These are phyloP conservation scores for Colletotrichum tamarilloi DNA, from an alignment of 2,329 filamentous ascomycete genomes.

Conservation along the genomic window DNA sequence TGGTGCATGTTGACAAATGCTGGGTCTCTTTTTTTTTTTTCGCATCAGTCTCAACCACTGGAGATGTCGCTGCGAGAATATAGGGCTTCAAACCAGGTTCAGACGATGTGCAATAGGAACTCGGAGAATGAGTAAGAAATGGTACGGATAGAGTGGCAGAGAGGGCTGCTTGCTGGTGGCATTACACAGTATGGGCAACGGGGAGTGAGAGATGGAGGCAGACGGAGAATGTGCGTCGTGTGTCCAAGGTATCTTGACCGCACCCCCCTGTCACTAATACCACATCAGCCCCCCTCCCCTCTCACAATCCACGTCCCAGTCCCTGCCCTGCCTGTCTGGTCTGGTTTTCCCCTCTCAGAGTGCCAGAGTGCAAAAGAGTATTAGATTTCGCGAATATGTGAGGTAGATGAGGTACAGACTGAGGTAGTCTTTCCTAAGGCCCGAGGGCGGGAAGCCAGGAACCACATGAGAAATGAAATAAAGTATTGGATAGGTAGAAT, in stretches of 20 bases:
- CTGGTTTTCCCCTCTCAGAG: neutral
- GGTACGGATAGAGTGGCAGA: neutral
- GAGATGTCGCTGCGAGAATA: neutral
- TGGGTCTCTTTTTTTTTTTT: neutral
- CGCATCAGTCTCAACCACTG: neutral
- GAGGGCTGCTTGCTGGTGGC: neutral
- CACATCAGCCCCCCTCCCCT: neutral
- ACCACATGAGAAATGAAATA: neutral
- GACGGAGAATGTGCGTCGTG: neutral
- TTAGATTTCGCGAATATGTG: too few species aligned
- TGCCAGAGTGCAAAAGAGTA: too few species aligned
- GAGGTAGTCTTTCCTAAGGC: neutral
- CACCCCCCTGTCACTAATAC: slow-evolving; percentile 10
- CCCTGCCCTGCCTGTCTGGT: neutral
- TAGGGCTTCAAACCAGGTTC: neutral
- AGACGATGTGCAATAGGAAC: neutral
- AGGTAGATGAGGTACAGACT: too few species aligned
- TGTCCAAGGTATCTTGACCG: neutral
- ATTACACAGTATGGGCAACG: neutral
- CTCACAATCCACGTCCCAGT: neutral
- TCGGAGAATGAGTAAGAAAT: neutral
- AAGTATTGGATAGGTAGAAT: neutral
- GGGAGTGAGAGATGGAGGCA: neutral
- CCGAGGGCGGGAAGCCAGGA: neutral
- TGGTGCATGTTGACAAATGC: slow-evolving; percentile 16